Evolutionary conservation across 441 rosid species (phyloP), one percentile per base, ranked within the genome.

Genomic region (Biscutella auriculata): DNA sequence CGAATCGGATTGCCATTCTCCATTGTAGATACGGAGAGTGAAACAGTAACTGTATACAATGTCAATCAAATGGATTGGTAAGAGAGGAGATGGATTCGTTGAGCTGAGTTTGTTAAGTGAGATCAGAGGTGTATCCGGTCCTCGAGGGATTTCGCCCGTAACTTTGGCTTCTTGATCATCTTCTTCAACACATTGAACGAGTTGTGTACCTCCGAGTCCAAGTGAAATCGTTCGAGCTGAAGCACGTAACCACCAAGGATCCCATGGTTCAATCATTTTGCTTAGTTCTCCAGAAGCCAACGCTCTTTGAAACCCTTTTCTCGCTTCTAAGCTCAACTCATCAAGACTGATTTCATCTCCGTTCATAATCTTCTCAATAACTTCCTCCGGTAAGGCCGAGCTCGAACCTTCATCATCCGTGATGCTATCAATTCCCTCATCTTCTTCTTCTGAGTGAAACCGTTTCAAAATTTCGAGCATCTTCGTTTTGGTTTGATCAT

Each of bases 211-310:
- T 30, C 76, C 76, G 50, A 62, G 65, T 41, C 90, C 75, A 21
- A 84, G 84, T 46, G 75, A 65, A 50, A 88, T 77, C 43, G 70
- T 66, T 65, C 74, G 63, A 29, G 95, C 94, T 49, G 85, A 77
- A 77, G 83, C 81, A 39, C 65, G 74, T 62, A 85, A 65, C 98
- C 98, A 93, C 97, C 98, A 93, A 41, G 98, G 98, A 32, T 83
- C 90, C 98, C 98, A 88, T 5, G 95, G 95, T 61, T 84, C 70
- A 30, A 88, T 86, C 84, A 87, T 72, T 76, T 74, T 93, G 66
- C 97, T 82, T 62, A 87, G 64, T 74, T 85, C 88, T 21, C 97
- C 97, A 33, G 85, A 89, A 44, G 80, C 93, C 68, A 85, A 56
- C 0, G 96, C 90, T 76, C 90, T 83, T 68, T 73, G 88, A 57